Evolutionary conservation across 148 eudicot species (phyloP).

Genomic region (Rhododendron ovatum): DNA sequence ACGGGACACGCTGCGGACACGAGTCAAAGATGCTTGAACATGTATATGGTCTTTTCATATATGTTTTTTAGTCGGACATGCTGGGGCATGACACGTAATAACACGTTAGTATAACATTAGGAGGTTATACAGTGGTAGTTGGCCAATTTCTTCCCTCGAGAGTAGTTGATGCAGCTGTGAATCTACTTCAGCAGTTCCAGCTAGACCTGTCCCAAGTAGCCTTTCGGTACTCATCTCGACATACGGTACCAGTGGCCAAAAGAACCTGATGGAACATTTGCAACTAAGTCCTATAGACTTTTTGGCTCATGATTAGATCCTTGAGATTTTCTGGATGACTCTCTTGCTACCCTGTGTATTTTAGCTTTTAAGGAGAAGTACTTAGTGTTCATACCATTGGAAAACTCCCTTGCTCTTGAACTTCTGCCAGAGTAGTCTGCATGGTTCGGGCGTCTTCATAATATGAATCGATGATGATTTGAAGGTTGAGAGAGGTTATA

Average conservation of each 20-base stretch:
- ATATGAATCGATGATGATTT: neutral
- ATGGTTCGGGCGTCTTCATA: neutral
- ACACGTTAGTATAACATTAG: neutral
- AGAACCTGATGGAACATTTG: neutral
- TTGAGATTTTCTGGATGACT: neutral
- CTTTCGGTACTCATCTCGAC: neutral
- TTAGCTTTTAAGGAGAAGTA: neutral
- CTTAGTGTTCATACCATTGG: neutral
- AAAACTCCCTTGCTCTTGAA: neutral
- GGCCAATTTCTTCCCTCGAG: neutral
- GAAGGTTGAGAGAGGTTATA: neutral
- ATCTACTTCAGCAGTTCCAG: neutral
- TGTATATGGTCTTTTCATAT: neutral
- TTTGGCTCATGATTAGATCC: neutral
- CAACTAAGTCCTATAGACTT: neutral
- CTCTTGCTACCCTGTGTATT: neutral
- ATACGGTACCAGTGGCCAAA: neutral
- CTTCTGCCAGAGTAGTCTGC: neutral
- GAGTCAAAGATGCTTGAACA: neutral
- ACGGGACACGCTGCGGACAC: neutral
- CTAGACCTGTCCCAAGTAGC: neutral
- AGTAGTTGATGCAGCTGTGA: neutral
- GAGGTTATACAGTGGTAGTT: neutral
- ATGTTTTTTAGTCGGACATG: neutral
- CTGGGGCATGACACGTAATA: neutral